Conservation (phyloP, 192 early-diverging fungal species). For the Powellomyces hirtus region DNA sequence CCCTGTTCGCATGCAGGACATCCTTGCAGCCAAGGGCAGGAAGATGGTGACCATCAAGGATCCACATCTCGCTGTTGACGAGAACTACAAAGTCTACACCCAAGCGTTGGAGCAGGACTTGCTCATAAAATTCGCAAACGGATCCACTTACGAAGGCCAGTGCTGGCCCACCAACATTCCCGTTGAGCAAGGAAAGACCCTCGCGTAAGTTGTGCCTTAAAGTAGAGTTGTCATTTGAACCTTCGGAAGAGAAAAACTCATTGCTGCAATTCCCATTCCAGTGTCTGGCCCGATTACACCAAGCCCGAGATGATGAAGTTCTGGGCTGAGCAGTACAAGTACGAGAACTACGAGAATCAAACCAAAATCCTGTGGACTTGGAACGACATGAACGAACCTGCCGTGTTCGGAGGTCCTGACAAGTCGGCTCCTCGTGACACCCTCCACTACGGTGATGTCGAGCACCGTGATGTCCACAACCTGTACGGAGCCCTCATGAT, state of each 20-base stretch:
- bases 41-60: slow-evolving; percentile 92
- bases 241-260: background rate
- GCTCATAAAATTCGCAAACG: slow-evolving; percentile 72
- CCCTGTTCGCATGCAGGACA: slow-evolving; percentile 76
- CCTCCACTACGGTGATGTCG: slow-evolving; percentile 79
- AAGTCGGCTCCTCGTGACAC: slow-evolving; percentile 91
- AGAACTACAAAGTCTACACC: slow-evolving; percentile 69
- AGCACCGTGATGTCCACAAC: slow-evolving; percentile 94
- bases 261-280: slow-evolving; percentile 56
- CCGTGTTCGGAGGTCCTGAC: slow-evolving; percentile 63
- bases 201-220: too few species aligned
- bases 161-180: slow-evolving; percentile 83
- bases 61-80: slow-evolving; percentile 88
- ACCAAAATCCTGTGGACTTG: slow-evolving; percentile 78
- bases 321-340: slow-evolving; percentile 74
- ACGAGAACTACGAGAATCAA: slow-evolving; percentile 77
- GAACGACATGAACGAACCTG: slow-evolving; percentile 97
- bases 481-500: slow-evolving; percentile 83
- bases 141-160: slow-evolving; percentile 81
- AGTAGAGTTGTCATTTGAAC: too few species aligned
- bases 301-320: slow-evolving; percentile 73
- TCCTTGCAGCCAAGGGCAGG: slow-evolving; percentile 65
- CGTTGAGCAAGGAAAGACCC: background rate
- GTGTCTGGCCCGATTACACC: slow-evolving; percentile 85
- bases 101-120: slow-evolving; percentile 68